A percentile compares a stretch with the other conserved stretches of the same genome.
These are phyloP conservation scores for Ophiocordyceps polyrhachis-furcata DNA, from an alignment of 2,329 filamentous ascomycete genomes.

Conservation along the genomic window DNA sequence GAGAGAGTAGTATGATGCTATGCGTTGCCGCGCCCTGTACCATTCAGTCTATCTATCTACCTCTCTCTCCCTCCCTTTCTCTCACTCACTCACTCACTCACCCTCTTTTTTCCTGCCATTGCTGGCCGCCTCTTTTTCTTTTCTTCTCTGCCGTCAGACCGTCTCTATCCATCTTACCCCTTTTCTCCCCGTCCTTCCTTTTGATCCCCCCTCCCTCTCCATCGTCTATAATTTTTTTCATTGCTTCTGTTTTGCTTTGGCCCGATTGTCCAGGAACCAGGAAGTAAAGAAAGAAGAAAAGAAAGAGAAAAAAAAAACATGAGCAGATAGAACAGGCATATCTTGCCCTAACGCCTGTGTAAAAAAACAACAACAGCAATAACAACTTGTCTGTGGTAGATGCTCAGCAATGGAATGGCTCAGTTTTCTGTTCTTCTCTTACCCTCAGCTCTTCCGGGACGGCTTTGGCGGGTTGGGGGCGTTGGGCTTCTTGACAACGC, in stretches of 20 bases:
- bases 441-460: not conserved
- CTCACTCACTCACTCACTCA: no score
- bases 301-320: not conserved
- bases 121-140: no score
- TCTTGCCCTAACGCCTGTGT: not conserved
- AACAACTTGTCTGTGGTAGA: not conserved
- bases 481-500: conserved; percentile 15
- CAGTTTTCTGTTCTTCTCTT: not conserved
- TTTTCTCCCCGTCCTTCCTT: not conserved
- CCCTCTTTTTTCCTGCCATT: no score
- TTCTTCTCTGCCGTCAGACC: no score
- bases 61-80: no score
- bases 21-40: no score
- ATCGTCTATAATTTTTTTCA: no score
- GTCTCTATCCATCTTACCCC: not conserved
- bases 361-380: not conserved
- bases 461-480: conserved; percentile 17
- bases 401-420: not conserved
- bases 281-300: not conserved
- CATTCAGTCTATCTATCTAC: no score
- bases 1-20: no score
- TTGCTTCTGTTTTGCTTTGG: not conserved
- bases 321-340: no score
- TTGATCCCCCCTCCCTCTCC: not conserved
- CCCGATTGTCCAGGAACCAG: not conserved